Percentiles rank a stretch among this genome's conserved stretches.
phyloP scores from a whole-genome alignment of 371 early-diverging fungal genomes.

The Mucor racemosus region DNA sequence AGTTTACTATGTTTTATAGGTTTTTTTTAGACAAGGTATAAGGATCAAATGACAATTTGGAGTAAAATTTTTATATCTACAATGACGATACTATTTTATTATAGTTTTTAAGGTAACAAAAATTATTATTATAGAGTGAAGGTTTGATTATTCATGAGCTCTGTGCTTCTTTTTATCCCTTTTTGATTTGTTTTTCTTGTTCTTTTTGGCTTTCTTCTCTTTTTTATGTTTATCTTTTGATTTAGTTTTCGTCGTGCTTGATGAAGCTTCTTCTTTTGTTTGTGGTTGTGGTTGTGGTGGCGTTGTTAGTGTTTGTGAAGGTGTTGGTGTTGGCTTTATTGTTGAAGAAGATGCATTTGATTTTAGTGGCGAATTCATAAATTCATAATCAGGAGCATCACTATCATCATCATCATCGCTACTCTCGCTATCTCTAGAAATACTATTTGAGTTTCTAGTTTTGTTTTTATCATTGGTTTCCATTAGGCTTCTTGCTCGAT shows the following conservation, averaged over 20 bases:
- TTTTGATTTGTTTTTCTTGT: not conserved
- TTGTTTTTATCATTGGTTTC: not conserved
- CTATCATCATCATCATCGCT: not conserved
- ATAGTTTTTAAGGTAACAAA: not conserved
- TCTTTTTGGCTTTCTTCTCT: not conserved
- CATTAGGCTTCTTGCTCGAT: slow-evolving; percentile 8
- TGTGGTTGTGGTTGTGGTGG: not conserved
- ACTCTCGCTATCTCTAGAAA: not conserved
- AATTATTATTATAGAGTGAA: not conserved
- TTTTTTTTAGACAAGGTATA: no score
- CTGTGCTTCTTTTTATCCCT: not conserved
- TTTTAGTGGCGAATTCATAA: not conserved
- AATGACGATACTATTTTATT: not conserved
- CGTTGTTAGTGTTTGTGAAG: not conserved
- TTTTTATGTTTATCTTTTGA: not conserved
- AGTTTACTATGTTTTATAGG: no score
- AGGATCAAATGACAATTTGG: no score
- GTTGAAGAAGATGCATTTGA: no score
- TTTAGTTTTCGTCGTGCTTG: not conserved
- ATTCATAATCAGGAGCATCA: slow-evolving; percentile 10
- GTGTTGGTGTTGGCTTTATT: not conserved
- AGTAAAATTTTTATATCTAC: no score
- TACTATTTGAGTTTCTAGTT: not conserved
- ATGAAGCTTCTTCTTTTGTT: not conserved
- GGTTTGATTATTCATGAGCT: not conserved